Conservation (phyloP, 495 filamentous ascomycete genomes). For the Cercophora newfieldiana region DNA sequence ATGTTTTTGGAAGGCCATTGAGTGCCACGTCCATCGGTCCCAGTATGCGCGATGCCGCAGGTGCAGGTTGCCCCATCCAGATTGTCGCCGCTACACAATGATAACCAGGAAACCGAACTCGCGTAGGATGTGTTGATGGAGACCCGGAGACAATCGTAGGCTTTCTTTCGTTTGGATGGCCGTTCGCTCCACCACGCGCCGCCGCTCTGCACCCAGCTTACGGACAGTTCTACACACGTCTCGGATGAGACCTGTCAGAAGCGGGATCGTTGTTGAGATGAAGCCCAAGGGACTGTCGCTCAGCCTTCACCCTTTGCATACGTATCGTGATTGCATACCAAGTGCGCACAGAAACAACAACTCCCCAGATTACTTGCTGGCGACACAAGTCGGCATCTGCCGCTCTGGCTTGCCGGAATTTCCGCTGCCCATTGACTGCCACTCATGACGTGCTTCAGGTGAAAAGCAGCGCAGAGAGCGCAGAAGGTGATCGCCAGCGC, state of each 20-base stretch:
- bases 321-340: too few relatives aligned
- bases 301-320: too few relatives aligned
- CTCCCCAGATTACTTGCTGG: background rate
- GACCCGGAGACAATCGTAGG: background rate
- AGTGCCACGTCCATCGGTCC: background rate
- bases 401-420: slow-evolving; percentile 9
- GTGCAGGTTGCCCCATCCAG: slow-evolving; percentile 5
- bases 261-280: background rate
- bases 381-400: background rate
- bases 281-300: background rate
- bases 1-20: slow-evolving; percentile 8
- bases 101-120: slow-evolving; percentile 2
- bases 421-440: slow-evolving; percentile 12
- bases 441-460: slow-evolving; percentile 20
- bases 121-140: background rate
- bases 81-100: background rate
- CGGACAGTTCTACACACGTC: background rate
- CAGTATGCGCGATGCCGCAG: slow-evolving; percentile 10
- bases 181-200: background rate
- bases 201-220: background rate
- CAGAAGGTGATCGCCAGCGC: slow-evolving; percentile 4
- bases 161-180: background rate
- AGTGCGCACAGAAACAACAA: too few relatives aligned
- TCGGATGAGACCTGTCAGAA: background rate
- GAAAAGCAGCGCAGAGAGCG: slow-evolving; percentile 15